Percentiles rank a stretch among this genome's conserved stretches.
These are phyloP conservation scores for Coniosporium apollinis DNA, from an alignment of 495 filamentous ascomycete genomes.

Conservation along the genomic window DNA sequence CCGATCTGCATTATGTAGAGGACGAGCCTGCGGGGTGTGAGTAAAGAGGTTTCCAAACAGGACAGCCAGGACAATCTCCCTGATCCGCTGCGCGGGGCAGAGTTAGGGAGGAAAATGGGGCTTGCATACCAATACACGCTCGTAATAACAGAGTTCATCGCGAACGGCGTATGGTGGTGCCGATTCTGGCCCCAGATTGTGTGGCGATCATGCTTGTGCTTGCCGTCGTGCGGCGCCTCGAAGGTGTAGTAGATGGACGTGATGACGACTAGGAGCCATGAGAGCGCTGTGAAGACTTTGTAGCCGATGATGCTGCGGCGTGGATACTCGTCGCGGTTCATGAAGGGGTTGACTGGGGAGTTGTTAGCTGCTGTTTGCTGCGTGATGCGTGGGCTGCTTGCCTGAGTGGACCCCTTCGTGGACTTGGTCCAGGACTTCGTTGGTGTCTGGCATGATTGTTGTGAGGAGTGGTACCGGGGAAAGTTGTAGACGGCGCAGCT, in stretches of 20 bases:
- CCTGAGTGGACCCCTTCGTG: conserved; percentile 1
- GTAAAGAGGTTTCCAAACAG: too few species aligned
- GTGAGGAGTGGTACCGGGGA: too few species aligned
- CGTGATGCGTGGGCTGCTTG: neutral
- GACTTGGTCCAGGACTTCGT: neutral
- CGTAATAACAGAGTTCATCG: conserved; percentile 50
- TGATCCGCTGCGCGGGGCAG: too few species aligned
- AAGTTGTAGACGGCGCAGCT: too few species aligned
- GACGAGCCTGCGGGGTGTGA: conserved; percentile 50
- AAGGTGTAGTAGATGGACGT: conserved; percentile 53
- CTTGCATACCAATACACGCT: conserved; percentile 56
- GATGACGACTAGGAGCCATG: conserved; percentile 54
- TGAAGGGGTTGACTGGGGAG: conserved; percentile 21
- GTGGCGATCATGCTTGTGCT: conserved; percentile 26
- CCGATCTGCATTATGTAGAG: conserved; percentile 58
- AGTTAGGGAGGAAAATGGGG: neutral
- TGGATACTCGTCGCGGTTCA: conserved; percentile 10
- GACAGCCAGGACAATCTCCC: too few species aligned
- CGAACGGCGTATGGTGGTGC: conserved; percentile 51
- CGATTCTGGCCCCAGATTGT: conserved; percentile 56
- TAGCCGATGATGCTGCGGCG: conserved; percentile 28
- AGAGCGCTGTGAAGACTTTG: conserved; percentile 50
- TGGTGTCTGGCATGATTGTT: neutral
- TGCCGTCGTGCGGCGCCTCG: conserved; percentile 41
- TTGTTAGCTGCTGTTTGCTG: neutral